Base-by-base conservation (phyloP, 192 early-diverging fungal species). In the Pilaira anomala region DNA sequence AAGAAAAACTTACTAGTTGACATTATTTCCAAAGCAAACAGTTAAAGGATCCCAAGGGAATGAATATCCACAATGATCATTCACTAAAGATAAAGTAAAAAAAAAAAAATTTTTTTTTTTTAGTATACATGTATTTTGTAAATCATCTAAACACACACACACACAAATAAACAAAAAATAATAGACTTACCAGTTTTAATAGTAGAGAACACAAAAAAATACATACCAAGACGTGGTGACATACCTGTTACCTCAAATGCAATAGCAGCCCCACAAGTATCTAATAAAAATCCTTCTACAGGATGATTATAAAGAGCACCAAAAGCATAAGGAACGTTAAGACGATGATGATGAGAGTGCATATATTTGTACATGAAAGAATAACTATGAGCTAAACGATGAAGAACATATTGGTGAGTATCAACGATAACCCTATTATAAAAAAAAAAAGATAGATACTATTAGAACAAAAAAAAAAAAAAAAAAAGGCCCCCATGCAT, bases 301-400 rank as follows among this genome's bases (percentile, higher is more conserved):
- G 88, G 88, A 63, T 92, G 90, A 72, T 92, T 92, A 78, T 92
- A 92, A n/a, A 92, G 78, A 12, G 90, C 90, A 19, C 88, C 90
- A 78, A 84, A 92, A 2, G 90, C 87, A 68, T 86, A 92, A 19
- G 87, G 85, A 12, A 83, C 87, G 56, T 89, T 87, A 11, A 92
- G 76, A 48, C 85, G 84, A 64, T 92, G 90, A 67, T 92, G 90
- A 36, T 83, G 79, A 25, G 83, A 86, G 63, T 92, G 90, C 68
- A 92, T 81, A 48, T 81, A 73, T 67, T 87, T 83, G 77, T 92
- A 92, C 12, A 92, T 74, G 46, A 74, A 85, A 61, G 72, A 76
- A 49, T 80, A 82, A 21, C 74, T 78, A 75, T 92, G 90, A 65
- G 83, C 83, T 29, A 85, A 71, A 28, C 88, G 80, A 56, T 90